Percentiles rank a stretch among this genome's conserved stretches.
These are phyloP conservation scores for Cryptosporidium xiaoi DNA, from an alignment of 169 alveolate species.

Conservation along the genomic window DNA sequence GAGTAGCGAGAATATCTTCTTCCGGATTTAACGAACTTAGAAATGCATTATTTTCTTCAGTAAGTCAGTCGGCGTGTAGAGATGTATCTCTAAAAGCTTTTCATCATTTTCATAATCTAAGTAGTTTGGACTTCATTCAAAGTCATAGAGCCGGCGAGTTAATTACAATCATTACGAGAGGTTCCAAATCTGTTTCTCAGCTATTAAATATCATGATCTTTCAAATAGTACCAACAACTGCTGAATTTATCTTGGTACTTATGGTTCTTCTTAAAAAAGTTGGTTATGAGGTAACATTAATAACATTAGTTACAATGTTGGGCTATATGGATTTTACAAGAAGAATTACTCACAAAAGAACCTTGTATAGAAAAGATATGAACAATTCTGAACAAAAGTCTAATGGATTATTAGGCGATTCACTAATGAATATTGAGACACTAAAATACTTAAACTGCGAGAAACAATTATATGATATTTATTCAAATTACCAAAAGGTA, in stretches of 20 bases:
- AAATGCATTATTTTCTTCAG: constrained; percentile 78
- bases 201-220: constrained; percentile 78
- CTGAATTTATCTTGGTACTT: constrained; percentile 85
- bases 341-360: constrained; percentile 83
- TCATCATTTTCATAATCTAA: constrained; percentile 74
- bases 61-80: constrained; percentile 78
- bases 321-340: constrained; percentile 84
- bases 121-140: constrained; percentile 80
- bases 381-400: constrained; percentile 85
- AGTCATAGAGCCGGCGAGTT: constrained; percentile 79
- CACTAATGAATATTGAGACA: constrained; percentile 86
- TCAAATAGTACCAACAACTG: constrained; percentile 83
- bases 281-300: constrained; percentile 83
- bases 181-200: constrained; percentile 76
- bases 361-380: constrained; percentile 83
- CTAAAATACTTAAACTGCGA: constrained; percentile 39
- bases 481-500: constrained; percentile 32
- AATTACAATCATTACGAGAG: constrained; percentile 77
- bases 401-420: constrained; percentile 84
- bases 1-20: constrained; percentile 65
- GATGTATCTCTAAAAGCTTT: constrained; percentile 76
- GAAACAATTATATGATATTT: constrained; percentile 16
- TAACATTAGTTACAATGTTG: constrained; percentile 83
- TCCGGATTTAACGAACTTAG: constrained; percentile 80
- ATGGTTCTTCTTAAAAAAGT: constrained; percentile 84